These are phyloP conservation scores for Tritrichomonas musculus DNA, from an alignment of 208 protist genomes.

Conservation along the genomic window DNA sequence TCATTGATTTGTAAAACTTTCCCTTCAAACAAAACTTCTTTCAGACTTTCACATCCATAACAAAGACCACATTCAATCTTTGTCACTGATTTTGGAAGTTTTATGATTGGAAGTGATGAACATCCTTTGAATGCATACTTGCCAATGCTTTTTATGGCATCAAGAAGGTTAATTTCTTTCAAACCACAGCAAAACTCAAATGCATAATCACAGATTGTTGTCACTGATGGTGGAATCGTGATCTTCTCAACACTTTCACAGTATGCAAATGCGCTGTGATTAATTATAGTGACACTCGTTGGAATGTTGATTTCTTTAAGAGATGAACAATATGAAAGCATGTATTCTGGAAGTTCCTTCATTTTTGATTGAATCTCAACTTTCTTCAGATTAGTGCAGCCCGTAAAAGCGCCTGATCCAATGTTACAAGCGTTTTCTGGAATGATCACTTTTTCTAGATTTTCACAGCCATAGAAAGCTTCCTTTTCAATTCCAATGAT, in stretches of 20 bases:
- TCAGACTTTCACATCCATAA: background rate
- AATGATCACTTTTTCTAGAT: background rate
- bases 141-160: background rate
- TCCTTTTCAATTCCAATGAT: no score
- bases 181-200: background rate
- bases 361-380: background rate
- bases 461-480: background rate
- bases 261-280: background rate
- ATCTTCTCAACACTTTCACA: background rate
- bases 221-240: background rate
- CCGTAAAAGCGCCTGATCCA: background rate
- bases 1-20: background rate
- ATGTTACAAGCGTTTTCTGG: background rate
- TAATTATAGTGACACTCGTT: background rate
- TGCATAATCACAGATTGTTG: background rate
- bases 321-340: background rate
- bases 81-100: background rate
- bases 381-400: background rate
- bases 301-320: background rate
- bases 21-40: background rate
- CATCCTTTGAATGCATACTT: background rate
- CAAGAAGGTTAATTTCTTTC: background rate
- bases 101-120: background rate
- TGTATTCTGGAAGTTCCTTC: background rate
- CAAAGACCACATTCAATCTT: background rate